Conservation (phyloP, 2,329 filamentous ascomycete species). For the Aspergillus sp. region DNA sequence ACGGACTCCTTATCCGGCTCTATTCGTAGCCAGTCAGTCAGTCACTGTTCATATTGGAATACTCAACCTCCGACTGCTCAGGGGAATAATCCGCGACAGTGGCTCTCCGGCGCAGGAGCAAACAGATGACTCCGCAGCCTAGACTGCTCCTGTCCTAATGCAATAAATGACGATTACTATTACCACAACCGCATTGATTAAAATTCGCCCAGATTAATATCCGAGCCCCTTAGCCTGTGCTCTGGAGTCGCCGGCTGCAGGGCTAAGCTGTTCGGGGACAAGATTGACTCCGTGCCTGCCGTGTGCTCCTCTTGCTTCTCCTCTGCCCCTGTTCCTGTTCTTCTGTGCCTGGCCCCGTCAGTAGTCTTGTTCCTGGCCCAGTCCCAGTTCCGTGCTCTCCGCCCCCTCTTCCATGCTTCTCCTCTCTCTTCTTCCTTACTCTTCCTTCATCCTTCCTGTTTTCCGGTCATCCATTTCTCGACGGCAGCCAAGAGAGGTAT, state of each 20-base stretch:
- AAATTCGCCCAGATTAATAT: conserved; percentile 8
- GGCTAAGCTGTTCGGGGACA: conserved; percentile 17
- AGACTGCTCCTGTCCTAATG: conserved; percentile 5
- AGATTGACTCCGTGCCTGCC: conserved; percentile 21
- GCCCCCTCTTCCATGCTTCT: conserved; percentile 14
- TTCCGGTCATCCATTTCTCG: not conserved
- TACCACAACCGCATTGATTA: conserved; percentile 3
- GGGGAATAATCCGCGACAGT: conserved; percentile 14
- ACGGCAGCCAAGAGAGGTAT: conserved; percentile 14
- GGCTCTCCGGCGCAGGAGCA: conserved; percentile 19
- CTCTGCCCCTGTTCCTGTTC: conserved; percentile 16
- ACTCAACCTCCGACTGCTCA: not conserved
- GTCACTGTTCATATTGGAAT: too few species aligned
- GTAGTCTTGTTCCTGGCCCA: conserved; percentile 11
- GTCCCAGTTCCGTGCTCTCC: not conserved
- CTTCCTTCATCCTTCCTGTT: conserved; percentile 12
- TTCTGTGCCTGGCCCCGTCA: not conserved
- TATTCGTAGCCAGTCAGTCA: too few species aligned
- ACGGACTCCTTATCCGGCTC: too few species aligned
- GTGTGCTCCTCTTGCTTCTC: not conserved
- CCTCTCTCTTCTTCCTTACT: conserved; percentile 43
- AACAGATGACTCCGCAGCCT: conserved; percentile 19
- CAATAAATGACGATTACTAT: conserved; percentile 1
- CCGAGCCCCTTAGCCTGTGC: conserved; percentile 16
- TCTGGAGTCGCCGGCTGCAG: not conserved